These are phyloP conservation scores for Proliferodiscus dingleyae DNA, from an alignment of 2,329 filamentous ascomycete species.

Conservation along the genomic window DNA sequence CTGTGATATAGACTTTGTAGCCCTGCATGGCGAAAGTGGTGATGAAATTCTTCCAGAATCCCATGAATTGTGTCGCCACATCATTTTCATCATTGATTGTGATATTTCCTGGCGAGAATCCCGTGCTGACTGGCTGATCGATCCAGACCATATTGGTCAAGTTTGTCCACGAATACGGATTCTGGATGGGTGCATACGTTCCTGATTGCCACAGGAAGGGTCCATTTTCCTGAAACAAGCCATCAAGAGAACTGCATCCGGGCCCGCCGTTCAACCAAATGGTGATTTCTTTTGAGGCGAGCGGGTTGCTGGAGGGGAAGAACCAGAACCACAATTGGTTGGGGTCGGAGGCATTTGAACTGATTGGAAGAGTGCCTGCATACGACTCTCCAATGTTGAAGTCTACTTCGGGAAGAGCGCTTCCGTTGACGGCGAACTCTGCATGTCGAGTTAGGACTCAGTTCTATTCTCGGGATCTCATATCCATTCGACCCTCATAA, in stretches of 20 bases:
- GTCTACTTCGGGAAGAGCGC: constrained; percentile 59
- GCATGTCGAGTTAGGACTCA: background rate
- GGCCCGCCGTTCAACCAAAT: constrained; percentile 51
- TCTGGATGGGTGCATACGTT: constrained; percentile 44
- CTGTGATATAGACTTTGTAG: constrained; percentile 68
- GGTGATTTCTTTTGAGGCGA: constrained; percentile 51
- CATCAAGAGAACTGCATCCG: constrained; percentile 59
- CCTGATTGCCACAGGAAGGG: constrained; percentile 68
- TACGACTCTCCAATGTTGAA: constrained; percentile 67
- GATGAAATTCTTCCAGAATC: constrained; percentile 76
- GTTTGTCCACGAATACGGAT: constrained; percentile 28
- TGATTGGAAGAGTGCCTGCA: constrained; percentile 58
- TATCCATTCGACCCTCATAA: too few species aligned
- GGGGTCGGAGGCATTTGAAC: constrained; percentile 41
- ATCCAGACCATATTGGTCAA: constrained; percentile 30
- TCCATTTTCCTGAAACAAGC: constrained; percentile 72
- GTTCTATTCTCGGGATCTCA: background rate
- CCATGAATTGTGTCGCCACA: constrained; percentile 65
- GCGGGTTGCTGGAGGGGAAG: constrained; percentile 51
- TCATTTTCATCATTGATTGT: constrained; percentile 64
- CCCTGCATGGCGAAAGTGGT: constrained; percentile 63
- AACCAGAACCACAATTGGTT: constrained; percentile 62
- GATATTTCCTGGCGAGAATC: constrained; percentile 36
- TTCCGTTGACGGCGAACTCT: constrained; percentile 62
- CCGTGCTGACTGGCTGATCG: constrained; percentile 30